phyloP scores from a whole-genome alignment of 345 rosid species.

The Xanthoceras sorbifolium region DNA sequence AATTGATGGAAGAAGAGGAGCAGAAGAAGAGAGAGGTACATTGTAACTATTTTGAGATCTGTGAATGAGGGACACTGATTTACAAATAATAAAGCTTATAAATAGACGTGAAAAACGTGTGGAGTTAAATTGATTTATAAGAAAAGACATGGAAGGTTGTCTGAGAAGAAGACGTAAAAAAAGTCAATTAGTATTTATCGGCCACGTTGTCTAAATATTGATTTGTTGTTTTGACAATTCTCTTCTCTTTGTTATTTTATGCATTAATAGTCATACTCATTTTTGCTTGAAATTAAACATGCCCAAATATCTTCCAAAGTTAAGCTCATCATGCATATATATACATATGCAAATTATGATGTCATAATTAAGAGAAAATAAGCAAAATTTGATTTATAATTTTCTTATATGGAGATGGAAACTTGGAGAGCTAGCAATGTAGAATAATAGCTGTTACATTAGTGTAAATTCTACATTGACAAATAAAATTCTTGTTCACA shows the following conservation, averaged over 20 bases:
- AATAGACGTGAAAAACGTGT: slow-evolving; percentile 27
- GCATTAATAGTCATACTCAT: neutral
- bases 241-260: neutral
- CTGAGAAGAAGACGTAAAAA: neutral
- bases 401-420: too few species aligned
- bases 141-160: slow-evolving; percentile 7
- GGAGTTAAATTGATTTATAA: slow-evolving; percentile 24
- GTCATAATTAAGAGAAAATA: too few species aligned
- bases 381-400: too few species aligned
- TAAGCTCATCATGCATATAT: neutral
- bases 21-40: slow-evolving; percentile 6
- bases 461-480: too few species aligned
- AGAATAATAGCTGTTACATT: too few species aligned
- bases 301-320: neutral
- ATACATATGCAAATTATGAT: too few species aligned
- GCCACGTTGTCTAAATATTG: slow-evolving; percentile 19
- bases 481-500: too few species aligned
- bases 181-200: slow-evolving; percentile 28
- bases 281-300: neutral
- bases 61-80: neutral
- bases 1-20: slow-evolving; percentile 9
- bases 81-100: slow-evolving; percentile 7
- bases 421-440: too few species aligned
- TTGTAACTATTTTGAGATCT: slow-evolving; percentile 1
- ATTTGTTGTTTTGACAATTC: neutral